These are phyloP conservation scores for Solanum hybrid DNA, from an alignment of 305 asterid species.

Conservation along the genomic window DNA sequence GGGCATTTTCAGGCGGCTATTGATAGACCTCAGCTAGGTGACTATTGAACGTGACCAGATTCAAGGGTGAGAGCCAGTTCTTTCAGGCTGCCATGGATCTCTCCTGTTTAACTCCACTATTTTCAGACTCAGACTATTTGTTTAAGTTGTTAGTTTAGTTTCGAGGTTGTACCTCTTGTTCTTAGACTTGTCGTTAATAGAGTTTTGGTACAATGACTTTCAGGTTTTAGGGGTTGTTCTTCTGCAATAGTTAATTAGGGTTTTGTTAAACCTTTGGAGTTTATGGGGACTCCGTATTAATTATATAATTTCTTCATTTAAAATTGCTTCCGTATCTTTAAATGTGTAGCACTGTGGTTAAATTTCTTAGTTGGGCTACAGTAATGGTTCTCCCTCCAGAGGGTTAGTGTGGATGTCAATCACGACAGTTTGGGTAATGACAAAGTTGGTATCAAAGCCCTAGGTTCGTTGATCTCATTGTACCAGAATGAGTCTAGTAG, in stretches of 20 bases:
- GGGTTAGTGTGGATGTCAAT: neutral
- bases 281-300: too few relatives aligned
- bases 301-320: too few relatives aligned
- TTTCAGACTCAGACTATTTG: too few relatives aligned
- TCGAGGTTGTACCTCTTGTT: too few relatives aligned
- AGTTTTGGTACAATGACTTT: too few relatives aligned
- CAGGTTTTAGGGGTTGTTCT: neutral
- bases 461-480: neutral
- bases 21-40: neutral
- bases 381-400: neutral
- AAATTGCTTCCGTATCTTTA: neutral
- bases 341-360: too few relatives aligned
- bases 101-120: too few relatives aligned
- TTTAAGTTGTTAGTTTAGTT: too few relatives aligned
- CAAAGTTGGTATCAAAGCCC: too few relatives aligned
- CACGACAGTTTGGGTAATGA: neutral
- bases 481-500: neutral
- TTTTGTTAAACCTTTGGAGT: too few relatives aligned
- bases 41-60: neutral
- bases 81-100: too few relatives aligned
- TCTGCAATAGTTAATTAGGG: neutral
- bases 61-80: neutral
- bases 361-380: neutral
- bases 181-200: too few relatives aligned
- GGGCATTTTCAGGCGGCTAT: neutral